Base-by-base conservation (phyloP, 768 basidiomycete genomes). In the Termitomyces sp. region DNA sequence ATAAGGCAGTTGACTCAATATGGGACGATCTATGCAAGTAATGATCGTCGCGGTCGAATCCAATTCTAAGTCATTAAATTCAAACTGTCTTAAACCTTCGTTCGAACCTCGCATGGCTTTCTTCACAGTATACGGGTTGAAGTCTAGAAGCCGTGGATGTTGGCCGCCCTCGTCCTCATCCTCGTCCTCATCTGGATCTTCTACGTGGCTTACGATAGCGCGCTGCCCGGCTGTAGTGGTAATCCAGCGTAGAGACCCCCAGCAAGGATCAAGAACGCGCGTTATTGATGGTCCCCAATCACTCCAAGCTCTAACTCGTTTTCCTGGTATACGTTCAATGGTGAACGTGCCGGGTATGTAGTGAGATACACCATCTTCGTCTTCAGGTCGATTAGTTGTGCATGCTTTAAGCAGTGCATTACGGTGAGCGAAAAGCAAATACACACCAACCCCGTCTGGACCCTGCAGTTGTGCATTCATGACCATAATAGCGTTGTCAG, bases 1-100 rank as follows among this genome's bases (percentile, higher is more conserved):
- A 57, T 68, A 77, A 6, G 69, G 69, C 35, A 77, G 56, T 28
- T 56, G 45, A 26, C 68, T 64, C n/a, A n/a, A 32, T 0, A 73
- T 66, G 8, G 54, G 54, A 43, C 69, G 68, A 4, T 38, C 40
- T 57, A 74, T 72, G 10, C 63, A 56, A 18, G 32, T 57, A 1
- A 45, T 13, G 8, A 53, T 30, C n/a, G 47, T 50, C 14, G 20
- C 14, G 14, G 26, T 36, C 6, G 32, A 20, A 4, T 53, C 48
- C 18, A 38, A 16, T 18, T 42, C 40, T 0, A 60, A 8, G 6
- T 51, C 30, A 22, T 35, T 30, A 30, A 22, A 30, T 7, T 48
- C 40, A 26, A 43, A 47, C 24, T 2, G 16, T 7, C 45, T 22
- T 13, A 22, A n/a, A 33, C 12, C n/a, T 2, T 43, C 20, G 0